phyloP scores from a whole-genome alignment of 2,329 filamentous ascomycete genomes.

The Epicoccum sorghinum region DNA sequence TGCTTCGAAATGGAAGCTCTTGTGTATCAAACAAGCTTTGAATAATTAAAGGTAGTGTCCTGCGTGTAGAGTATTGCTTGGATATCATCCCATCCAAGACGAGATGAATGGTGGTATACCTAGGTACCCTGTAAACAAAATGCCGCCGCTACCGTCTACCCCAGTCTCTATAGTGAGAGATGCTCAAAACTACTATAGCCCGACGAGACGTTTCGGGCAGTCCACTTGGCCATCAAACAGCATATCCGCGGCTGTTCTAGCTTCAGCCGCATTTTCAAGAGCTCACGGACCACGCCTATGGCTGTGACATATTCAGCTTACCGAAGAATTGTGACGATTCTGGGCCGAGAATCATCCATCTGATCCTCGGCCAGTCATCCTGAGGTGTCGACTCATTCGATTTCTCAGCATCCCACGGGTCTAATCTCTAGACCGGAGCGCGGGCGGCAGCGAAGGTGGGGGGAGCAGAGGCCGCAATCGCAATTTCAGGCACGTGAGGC shows the following conservation, averaged over 20 bases:
- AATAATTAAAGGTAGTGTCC: too few species aligned
- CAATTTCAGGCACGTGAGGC: conserved; percentile 22
- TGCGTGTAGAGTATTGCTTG: too few species aligned
- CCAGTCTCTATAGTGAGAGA: neutral
- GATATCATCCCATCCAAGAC: too few species aligned
- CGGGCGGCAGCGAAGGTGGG: conserved; percentile 16
- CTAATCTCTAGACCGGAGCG: conserved; percentile 18
- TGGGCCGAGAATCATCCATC: neutral
- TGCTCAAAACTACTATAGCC: neutral
- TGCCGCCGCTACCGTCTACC: neutral
- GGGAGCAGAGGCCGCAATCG: conserved; percentile 17
- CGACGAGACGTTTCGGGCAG: conserved; percentile 1
- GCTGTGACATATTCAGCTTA: neutral
- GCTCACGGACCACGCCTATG: neutral
- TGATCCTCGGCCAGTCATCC: neutral
- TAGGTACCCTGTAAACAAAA: too few species aligned
- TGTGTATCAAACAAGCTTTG: too few species aligned
- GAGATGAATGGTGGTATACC: too few species aligned
- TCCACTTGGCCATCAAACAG: neutral
- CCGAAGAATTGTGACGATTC: neutral
- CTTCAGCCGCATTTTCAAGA: neutral
- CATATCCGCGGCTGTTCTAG: neutral
- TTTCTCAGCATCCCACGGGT: conserved; percentile 28
- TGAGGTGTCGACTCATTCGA: conserved; percentile 5
- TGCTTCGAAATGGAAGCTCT: too few species aligned